phyloP scores from a whole-genome alignment of 805 yeast species.

The Wickerhamomyces silvicola region DNA sequence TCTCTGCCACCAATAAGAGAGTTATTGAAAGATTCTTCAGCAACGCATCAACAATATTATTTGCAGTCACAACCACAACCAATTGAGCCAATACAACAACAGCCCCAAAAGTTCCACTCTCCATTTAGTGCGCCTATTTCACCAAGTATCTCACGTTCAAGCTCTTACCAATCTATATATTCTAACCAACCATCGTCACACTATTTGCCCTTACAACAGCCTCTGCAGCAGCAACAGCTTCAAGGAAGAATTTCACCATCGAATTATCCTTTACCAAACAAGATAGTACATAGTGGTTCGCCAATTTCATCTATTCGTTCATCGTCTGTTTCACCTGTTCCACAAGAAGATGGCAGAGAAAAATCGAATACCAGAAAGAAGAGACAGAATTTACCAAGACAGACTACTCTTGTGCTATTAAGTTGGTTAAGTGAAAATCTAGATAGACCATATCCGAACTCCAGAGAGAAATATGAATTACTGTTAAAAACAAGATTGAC shows the following conservation, averaged over 20 bases:
- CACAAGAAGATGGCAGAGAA: slow-evolving; percentile 9
- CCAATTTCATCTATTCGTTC: background rate
- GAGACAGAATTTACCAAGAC: slow-evolving; percentile 74
- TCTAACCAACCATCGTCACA: too few relatives aligned
- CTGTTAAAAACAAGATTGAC: slow-evolving; percentile 70
- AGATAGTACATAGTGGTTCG: too few relatives aligned
- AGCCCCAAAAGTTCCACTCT: slow-evolving; percentile 5
- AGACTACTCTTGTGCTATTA: slow-evolving; percentile 62
- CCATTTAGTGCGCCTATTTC: slow-evolving; percentile 7
- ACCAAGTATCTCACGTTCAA: slow-evolving; percentile 12
- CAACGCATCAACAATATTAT: background rate
- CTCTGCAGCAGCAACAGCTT: slow-evolving; percentile 1
- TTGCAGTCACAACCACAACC: slow-evolving; percentile 3
- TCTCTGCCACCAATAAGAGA: slow-evolving; percentile 17
- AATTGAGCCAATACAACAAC: background rate
- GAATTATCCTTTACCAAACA: background rate
- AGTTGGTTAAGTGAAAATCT: slow-evolving; percentile 70
- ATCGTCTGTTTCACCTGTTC: background rate
- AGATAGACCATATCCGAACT: slow-evolving; percentile 79
- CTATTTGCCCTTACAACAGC: too few relatives aligned
- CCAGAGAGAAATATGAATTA: slow-evolving; percentile 65
- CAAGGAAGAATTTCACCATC: slow-evolving; percentile 3
- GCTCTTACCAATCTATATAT: slow-evolving; percentile 1
- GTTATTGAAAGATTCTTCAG: slow-evolving; percentile 7
- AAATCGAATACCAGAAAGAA: slow-evolving; percentile 26